Conservation (phyloP, 805 yeast genomes). For the Clavispora asparagi region DNA sequence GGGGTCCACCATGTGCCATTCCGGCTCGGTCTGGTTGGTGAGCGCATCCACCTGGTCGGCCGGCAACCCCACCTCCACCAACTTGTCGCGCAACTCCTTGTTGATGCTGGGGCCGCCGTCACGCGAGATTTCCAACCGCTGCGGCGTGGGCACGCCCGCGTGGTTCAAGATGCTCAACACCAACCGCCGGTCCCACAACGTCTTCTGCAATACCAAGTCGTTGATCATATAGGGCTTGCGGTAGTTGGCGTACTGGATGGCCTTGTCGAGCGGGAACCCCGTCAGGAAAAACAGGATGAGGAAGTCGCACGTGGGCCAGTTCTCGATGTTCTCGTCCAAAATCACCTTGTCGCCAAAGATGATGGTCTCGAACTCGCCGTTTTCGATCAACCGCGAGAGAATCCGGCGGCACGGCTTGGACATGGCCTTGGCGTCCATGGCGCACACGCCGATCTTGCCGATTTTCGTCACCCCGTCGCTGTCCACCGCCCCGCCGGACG, state of each 20-base stretch:
- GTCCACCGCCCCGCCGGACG: constrained; percentile 27
- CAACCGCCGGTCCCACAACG: constrained; percentile 94
- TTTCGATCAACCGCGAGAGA: constrained; percentile 77
- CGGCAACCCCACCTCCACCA: constrained; percentile 41
- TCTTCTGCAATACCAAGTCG: constrained; percentile 85
- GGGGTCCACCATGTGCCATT: constrained; percentile 78
- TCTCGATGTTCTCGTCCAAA: constrained; percentile 86
- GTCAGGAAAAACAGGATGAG: constrained; percentile 88
- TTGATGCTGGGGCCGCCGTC: constrained; percentile 95
- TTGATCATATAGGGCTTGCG: constrained; percentile 88
- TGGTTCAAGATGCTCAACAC: constrained; percentile 76
- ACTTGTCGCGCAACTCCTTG: constrained; percentile 39
- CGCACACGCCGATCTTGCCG: constrained; percentile 97
- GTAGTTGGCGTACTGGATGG: constrained; percentile 81
- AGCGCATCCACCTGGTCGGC: constrained; percentile 48
- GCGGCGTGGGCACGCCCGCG: constrained; percentile 85
- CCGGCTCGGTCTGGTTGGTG: constrained; percentile 69
- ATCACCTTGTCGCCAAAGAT: constrained; percentile 97
- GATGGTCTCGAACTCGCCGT: constrained; percentile 94
- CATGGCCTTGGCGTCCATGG: constrained; percentile 95
- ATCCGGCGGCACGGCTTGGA: constrained; percentile 94
- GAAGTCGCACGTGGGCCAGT: constrained; percentile 99
- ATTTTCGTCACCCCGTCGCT: constrained; percentile 46
- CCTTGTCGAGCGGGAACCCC: constrained; percentile 95
- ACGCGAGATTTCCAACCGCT: constrained; percentile 80